Evolutionary conservation across 2,329 filamentous ascomycete species (phyloP).

Genomic region (Graphilbum ipis-grandicollis): DNA sequence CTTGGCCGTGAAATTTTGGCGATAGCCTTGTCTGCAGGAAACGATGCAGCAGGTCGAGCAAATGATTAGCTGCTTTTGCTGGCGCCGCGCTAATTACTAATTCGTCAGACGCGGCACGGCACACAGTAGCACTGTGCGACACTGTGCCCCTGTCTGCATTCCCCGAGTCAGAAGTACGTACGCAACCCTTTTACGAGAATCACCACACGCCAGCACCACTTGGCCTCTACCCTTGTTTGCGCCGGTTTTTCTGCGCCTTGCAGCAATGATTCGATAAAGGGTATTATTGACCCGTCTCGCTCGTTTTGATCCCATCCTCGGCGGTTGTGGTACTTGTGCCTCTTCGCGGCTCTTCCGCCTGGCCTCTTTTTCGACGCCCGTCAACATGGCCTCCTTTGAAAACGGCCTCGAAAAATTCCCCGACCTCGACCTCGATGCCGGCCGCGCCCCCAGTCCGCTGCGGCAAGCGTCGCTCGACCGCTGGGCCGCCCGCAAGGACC

Average conservation of each 20-base stretch:
- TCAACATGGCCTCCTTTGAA: slow-evolving; percentile 7
- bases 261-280: slow-evolving; percentile 4
- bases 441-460: slow-evolving; percentile 1
- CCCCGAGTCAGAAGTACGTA: too few relatives aligned
- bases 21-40: too few relatives aligned
- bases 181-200: too few relatives aligned
- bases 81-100: too few relatives aligned
- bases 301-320: slow-evolving; percentile 2
- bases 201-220: too few relatives aligned
- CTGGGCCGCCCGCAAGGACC: slow-evolving; percentile 44
- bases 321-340: neutral
- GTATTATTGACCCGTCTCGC: slow-evolving; percentile 2
- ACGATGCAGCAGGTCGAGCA: too few relatives aligned
- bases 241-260: neutral
- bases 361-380: neutral
- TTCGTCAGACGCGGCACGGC: too few relatives aligned
- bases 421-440: slow-evolving; percentile 26
- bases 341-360: neutral
- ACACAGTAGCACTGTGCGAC: too few relatives aligned
- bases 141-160: too few relatives aligned
- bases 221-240: too few relatives aligned
- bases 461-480: slow-evolving; percentile 17
- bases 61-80: too few relatives aligned
- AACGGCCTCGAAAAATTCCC: slow-evolving; percentile 38
- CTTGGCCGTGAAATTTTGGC: too few relatives aligned